A percentile compares a stretch with the other conserved stretches of the same genome.
phyloP scores from a whole-genome alignment of 2,329 filamentous ascomycete genomes.

The Cladophialophora exuberans region DNA sequence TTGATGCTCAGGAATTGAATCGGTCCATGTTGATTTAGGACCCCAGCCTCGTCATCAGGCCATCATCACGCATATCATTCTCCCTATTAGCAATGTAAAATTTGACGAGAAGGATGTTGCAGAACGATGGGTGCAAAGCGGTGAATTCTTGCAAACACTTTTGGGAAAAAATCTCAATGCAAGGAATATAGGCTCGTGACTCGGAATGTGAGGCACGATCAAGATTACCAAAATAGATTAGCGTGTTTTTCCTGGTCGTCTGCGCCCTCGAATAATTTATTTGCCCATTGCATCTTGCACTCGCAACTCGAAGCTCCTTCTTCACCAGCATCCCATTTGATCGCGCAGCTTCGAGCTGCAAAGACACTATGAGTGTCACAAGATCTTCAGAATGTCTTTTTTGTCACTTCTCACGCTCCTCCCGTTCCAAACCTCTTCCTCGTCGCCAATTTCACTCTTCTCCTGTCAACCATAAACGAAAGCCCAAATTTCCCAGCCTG shows the following conservation, averaged over 20 bases:
- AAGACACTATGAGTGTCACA: conserved; percentile 51
- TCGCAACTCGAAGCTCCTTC: too few species aligned
- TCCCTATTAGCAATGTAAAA: too few species aligned
- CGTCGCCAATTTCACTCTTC: conserved; percentile 55
- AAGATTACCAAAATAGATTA: conserved; percentile 12
- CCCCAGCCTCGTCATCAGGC: neutral
- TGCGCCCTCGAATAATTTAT: neutral
- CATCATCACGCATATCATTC: neutral
- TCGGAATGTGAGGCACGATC: conserved; percentile 13
- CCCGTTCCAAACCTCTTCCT: conserved; percentile 45
- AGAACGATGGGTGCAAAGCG: too few species aligned
- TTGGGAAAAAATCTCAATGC: too few species aligned
- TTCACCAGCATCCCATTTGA: neutral
- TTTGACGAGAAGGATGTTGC: too few species aligned
- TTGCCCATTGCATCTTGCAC: conserved; percentile 1
- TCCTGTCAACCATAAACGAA: conserved; percentile 40
- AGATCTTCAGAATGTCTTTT: conserved; percentile 55
- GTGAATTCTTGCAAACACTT: too few species aligned
- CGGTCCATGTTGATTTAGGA: conserved; percentile 3
- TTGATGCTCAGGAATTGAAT: neutral
- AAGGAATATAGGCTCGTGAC: too few species aligned
- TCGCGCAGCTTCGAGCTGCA: conserved; percentile 18
- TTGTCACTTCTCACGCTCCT: conserved; percentile 50
- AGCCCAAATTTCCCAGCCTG: conserved; percentile 45
- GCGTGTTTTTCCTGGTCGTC: conserved; percentile 1